Evolutionary conservation across 2,329 filamentous ascomycete species (phyloP), one percentile per base, ranked within the genome.

Genomic region (Aureobasidium sp.): DNA sequence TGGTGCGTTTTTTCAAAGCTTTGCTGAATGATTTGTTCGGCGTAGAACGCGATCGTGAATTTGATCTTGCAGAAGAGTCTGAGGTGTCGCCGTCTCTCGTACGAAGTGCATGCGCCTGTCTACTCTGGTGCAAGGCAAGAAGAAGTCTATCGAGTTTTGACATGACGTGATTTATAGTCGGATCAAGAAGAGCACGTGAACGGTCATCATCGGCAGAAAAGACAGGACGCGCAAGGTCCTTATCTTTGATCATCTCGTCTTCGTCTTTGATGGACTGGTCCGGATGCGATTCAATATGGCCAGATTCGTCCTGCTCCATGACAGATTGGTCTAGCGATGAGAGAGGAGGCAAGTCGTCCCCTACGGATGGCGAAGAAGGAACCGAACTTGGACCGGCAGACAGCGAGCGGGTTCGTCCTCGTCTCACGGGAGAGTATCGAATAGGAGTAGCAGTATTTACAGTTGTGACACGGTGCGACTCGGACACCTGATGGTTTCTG

Each of bases 121-220:
- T 65, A 61, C 70, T 73, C 44, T 86, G 84, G 70, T 92, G 90
- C 15, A 97, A 78, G 3, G 86, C 83, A 34, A 80, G 78, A 6
- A 96, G 81, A 0, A 93, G 80, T 5, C 78, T 73, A 67, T 97
- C 90, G 1, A 96, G 71, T 39, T 85, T 83, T 1, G 79, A 75
- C 9, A 96, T 78, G 17, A 92, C 82, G 66, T 90, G 87, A n/a
- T 86, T 81, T 12, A 89, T 81, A 0, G 84, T 81, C 0, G 91
- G 90, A 0, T 81, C 81, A 17, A 96, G 76, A 5, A 95, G 77
- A 1, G 74, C 71, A 63, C 81, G 78, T 0, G 90, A 89, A 52
- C 79, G 71, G 1, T 88, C 85, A 66, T 96, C 91, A 67, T 96
- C 87, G 1, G 84, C 81, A 8, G 88, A 82, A 5, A 90, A 74